Base-by-base conservation (phyloP, 169 alveolate species). In the Cryptosporidium viatorum region DNA sequence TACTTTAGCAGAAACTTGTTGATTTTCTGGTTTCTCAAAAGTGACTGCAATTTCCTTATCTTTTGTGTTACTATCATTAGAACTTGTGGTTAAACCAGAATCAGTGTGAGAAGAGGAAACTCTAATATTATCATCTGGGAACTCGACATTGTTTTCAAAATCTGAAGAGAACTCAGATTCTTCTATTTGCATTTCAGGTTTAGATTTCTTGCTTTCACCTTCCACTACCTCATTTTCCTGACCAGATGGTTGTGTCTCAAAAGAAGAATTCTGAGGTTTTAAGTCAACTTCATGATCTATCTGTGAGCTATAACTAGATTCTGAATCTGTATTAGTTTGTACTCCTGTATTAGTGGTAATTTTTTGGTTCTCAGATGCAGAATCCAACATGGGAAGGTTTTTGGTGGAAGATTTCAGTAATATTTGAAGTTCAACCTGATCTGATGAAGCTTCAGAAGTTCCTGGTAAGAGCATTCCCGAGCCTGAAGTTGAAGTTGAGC, bases 91-190 rank as follows among this genome's bases (percentile, higher is more conserved):
- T 48, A 23, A 48, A 8, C 55, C 21, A 3, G 55, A 3, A 1
- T 48, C 21, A 16, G 55, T 5, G 14, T 18, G 3, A 48, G 23
- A 48, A 48, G 55, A 48, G 23, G 55, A 14, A 12, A 14, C 48
- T 14, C 14, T 48, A 16, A 21, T 48, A 48, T 14, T 48, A 48
- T 48, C 55, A 9, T 48, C 55, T 48, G 55, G 55, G 23, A 48
- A 48, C 55, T 48, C 55, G 14, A 48, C 23, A 48, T 48, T 48
- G 21, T 48, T 48, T 48, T 59, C 69, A 9, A 59, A 14, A 59
- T 59, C 69, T 3, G 69, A 59, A 59, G 69, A 59, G 8, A 59
- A 59, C 69, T 59, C 69, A 0, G 69, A 59, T 4, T 59, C 69
- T 14, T 59, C 69, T 26, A 23, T 8, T 21, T 21, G 31, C 16